These are phyloP conservation scores for Arthrocladium fulminans DNA, from an alignment of 2,329 filamentous ascomycete genomes.

Conservation along the genomic window DNA sequence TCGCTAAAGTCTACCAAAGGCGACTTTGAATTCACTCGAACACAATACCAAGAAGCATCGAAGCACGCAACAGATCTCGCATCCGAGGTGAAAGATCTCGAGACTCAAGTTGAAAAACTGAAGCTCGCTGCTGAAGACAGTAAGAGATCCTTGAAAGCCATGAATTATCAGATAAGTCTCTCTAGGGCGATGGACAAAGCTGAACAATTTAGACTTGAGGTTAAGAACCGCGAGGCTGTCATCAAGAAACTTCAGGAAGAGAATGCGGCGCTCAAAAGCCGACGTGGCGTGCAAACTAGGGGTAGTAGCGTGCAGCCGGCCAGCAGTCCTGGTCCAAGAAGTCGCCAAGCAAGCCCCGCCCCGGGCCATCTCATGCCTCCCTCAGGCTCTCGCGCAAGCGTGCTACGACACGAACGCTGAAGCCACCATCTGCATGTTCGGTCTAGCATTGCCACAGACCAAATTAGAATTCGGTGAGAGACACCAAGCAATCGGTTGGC, in stretches of 20 bases:
- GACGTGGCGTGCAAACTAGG: conserved; percentile 23
- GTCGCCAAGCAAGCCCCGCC: conserved; percentile 21
- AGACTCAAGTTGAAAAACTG: conserved; percentile 30
- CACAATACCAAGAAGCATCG: conserved; percentile 41
- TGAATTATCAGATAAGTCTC: conserved; percentile 30
- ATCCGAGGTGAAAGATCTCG: conserved; percentile 31
- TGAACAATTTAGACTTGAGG: conserved; percentile 30
- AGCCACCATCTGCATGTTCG: background rate
- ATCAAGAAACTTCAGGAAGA: conserved; percentile 38
- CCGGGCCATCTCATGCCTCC: conserved; percentile 7
- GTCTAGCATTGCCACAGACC: background rate
- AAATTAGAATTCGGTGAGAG: no score
- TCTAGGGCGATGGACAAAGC: conserved; percentile 31
- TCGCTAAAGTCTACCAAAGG: conserved; percentile 34
- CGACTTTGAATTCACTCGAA: conserved; percentile 38
- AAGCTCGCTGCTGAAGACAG: conserved; percentile 32
- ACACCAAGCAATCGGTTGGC: no score
- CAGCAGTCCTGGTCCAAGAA: conserved; percentile 19
- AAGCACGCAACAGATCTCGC: conserved; percentile 35
- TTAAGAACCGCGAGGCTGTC: conserved; percentile 31
- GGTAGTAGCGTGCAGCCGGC: conserved; percentile 24
- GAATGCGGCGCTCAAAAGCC: conserved; percentile 34
- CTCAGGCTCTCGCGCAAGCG: conserved; percentile 6
- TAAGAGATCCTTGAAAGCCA: conserved; percentile 30
- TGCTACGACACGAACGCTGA: conserved; percentile 6